Evolutionary conservation across 495 filamentous ascomycete genomes (phyloP), one percentile per base, ranked within the genome.

Genomic region (Extremus antarcticus): DNA sequence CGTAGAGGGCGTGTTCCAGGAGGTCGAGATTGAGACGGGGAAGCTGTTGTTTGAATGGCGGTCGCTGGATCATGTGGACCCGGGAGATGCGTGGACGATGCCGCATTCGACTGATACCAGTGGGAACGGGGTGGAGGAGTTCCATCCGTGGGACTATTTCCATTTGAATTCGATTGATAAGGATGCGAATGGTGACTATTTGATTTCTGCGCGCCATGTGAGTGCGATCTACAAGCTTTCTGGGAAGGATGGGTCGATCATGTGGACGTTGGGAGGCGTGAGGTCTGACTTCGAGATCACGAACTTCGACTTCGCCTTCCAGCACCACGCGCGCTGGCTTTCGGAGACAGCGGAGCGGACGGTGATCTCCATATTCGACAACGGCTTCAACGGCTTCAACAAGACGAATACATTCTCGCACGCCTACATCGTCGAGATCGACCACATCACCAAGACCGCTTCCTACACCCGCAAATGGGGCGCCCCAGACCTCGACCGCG

Each of bases 81-180:
- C 76, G 0, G 73, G 70, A 0, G 62, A 61, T 48, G 70, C 65
- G 49, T 76, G 74, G 59, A 77, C 70, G 17, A 73, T 63, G 59
- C 71, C 73, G 43, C 54, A 63, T 21, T 66, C 71, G 24, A 76
- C 74, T 2, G 75, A 77, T 66, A 73, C 73, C 50, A 73, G 70
- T 56, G 70, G 74, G 29, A 69, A 73, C 21, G 71, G 71, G 47
- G 60, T 74, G 62, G 60, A 68, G 43, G 65, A 70, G 41, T 63
- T 61, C 53, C 63, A 75, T 55, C 74, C 80, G 2, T 83, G 76
- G 76, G 78, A 84, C 64, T 82, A 78, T 63, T 83, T 82, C 68
- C 79, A 82, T 65, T 78, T 84, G 66, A 82, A 83, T 65, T 79
- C 77, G 19, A 70, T 84, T 50, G 79, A 82, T 60, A 81, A 80